Conservation (phyloP, 1,139 yeast genomes). For the Protomyces inouyei region DNA sequence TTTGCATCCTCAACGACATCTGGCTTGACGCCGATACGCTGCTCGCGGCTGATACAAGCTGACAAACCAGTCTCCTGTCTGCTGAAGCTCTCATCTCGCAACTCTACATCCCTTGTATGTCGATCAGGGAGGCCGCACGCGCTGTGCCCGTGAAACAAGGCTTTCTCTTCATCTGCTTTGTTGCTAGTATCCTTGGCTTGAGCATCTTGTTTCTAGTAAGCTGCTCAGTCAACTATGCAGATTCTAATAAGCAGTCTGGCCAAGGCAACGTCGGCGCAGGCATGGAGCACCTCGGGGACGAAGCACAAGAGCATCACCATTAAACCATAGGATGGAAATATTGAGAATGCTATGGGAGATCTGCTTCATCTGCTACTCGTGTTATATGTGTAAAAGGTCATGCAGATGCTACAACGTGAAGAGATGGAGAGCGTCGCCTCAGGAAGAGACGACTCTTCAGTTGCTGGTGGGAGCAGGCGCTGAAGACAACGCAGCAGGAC, state of each 20-base stretch:
- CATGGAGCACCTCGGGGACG: constrained; percentile 13
- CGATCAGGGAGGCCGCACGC: constrained; percentile 1
- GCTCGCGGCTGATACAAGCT: too few relatives aligned
- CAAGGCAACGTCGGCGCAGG: constrained; percentile 7
- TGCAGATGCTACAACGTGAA: too few relatives aligned
- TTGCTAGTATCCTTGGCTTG: neutral
- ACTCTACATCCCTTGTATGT: neutral
- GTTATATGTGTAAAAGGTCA: neutral
- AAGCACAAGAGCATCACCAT: constrained; percentile 24
- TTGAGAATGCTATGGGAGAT: neutral
- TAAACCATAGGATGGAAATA: neutral
- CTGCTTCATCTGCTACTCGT: neutral
- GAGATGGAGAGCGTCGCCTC: too few relatives aligned
- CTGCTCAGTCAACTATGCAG: neutral
- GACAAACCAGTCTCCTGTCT: too few relatives aligned
- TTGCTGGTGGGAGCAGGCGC: neutral
- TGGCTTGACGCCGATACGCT: too few relatives aligned
- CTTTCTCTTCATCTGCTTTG: constrained; percentile 11
- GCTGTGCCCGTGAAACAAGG: constrained; percentile 4
- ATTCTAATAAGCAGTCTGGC: neutral
- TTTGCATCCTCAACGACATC: too few relatives aligned
- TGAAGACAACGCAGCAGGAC: neutral
- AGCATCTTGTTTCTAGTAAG: constrained; percentile 1
- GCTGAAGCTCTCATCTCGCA: too few relatives aligned
- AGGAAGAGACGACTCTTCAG: neutral